Evolutionary conservation across 129 eudicot species (phyloP), one percentile per base, ranked within the genome.

Genomic region (Smallanthus sonchifolius): DNA sequence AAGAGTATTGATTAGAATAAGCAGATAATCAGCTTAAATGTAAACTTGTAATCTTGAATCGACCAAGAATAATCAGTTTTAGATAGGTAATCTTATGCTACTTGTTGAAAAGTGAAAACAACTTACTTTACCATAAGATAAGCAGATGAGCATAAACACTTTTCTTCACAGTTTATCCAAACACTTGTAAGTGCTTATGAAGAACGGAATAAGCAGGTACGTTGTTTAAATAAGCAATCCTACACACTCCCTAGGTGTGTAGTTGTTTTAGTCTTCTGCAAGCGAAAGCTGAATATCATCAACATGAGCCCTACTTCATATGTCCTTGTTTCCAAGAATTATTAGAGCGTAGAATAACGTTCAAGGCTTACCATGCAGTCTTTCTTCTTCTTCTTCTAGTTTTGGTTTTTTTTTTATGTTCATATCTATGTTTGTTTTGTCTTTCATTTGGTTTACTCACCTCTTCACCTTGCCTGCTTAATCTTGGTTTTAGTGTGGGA

Each of bases 401-500:
- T 34, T 36, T 35, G 20, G 5, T 6, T 63, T 7, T 35, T 6
- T 10, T 17, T 45, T 7, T 64, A 16, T 64, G 48, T 64, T 9
- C 14, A n/a, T 7, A 64, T 38, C 6, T 6, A 7, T 36, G 9
- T 30, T 63, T 61, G 30, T 38, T 42, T 67, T 10, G 7, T 39
- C n/a, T 69, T 69, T 49, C 11, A 7, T 70, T 70, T 28, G 17
- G 45, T 35, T 28, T 75, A 42, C 74, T 73, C 38, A 72, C 45
- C 24, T 76, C 40, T 70, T 59, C 43, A 14, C 39, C 42, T 59
- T 67, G 8, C 51, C 32, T 47, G 36, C 6, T 66, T 44, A 35
- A 42, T 57, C 56, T 40, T 74, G n/a, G 63, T 36, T 70, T 36
- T 61, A 90, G 96, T 79, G 85, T 54, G 64, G 92, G 77, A 63